Evolutionary conservation across 1,139 yeast genomes (phyloP).

Genomic region (Pichia sp.): DNA sequence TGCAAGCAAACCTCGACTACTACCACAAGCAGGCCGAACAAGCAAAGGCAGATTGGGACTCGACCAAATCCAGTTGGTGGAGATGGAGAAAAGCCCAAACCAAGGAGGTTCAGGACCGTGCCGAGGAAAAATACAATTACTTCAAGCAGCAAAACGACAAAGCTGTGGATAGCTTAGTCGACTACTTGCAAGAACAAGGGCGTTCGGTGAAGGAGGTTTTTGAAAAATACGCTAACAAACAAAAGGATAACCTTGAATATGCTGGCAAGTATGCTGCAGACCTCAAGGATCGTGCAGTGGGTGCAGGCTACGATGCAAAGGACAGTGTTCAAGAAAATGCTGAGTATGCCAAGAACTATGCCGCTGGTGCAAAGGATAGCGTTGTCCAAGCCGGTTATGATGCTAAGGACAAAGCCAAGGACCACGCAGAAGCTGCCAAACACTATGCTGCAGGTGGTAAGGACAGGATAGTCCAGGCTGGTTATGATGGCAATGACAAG

Average conservation of each 20-base stretch:
- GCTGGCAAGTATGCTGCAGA: slow-evolving; percentile 4
- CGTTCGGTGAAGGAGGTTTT: slow-evolving; percentile 6
- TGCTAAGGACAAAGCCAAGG: slow-evolving; percentile 10
- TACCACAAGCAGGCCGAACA: slow-evolving; percentile 10
- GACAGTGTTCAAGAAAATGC: slow-evolving; percentile 5
- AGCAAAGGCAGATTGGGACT: slow-evolving; percentile 15
- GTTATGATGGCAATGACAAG: slow-evolving; percentile 6
- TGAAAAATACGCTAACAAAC: slow-evolving; percentile 4
- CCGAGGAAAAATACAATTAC: slow-evolving; percentile 12
- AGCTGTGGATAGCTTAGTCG: slow-evolving; percentile 7
- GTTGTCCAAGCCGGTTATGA: slow-evolving; percentile 10
- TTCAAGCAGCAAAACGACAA: slow-evolving; percentile 11
- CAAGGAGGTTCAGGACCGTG: slow-evolving; percentile 10
- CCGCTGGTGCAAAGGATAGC: slow-evolving; percentile 6
- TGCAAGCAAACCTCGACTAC: slow-evolving; percentile 5
- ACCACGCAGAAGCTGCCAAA: slow-evolving; percentile 9
- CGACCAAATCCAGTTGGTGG: slow-evolving; percentile 13
- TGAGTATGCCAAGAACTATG: slow-evolving; percentile 10
- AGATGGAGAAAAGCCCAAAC: slow-evolving; percentile 15
- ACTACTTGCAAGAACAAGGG: slow-evolving; percentile 3
- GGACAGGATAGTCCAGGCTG: slow-evolving; percentile 9
- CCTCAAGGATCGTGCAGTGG: slow-evolving; percentile 6
- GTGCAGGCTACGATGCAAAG: slow-evolving; percentile 12
- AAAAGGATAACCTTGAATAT: slow-evolving; percentile 7
- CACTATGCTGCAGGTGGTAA: slow-evolving; percentile 5